Conservation (phyloP, 2,329 filamentous ascomycete genomes). For the Berkeleyomyces rouxiae region DNA sequence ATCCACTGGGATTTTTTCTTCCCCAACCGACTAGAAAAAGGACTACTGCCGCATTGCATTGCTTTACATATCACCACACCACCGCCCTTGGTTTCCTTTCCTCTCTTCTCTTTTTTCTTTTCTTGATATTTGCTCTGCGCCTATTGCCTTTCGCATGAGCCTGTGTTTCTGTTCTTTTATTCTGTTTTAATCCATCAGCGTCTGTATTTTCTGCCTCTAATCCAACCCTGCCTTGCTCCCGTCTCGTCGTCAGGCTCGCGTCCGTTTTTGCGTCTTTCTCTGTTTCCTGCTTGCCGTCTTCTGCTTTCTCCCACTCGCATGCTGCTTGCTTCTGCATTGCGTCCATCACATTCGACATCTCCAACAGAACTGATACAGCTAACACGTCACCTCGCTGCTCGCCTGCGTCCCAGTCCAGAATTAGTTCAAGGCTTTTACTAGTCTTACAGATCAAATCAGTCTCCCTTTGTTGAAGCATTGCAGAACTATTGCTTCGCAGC, state of each 20-base stretch:
- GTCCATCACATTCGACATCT: constrained; percentile 11
- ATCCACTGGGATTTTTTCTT: neutral
- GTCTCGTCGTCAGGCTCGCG: neutral
- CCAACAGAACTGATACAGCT: constrained; percentile 10
- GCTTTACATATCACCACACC: neutral
- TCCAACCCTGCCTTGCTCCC: neutral
- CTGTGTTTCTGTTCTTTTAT: neutral
- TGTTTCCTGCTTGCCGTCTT: neutral
- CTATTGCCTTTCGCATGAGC: neutral
- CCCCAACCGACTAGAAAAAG: neutral
- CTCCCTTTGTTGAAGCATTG: too few species aligned
- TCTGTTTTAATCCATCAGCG: neutral
- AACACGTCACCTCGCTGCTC: constrained; percentile 14
- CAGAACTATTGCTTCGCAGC: neutral
- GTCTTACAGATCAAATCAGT: neutral
- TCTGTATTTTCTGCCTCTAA: neutral
- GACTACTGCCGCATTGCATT: neutral
- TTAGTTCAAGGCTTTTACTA: constrained; percentile 6
- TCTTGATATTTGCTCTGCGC: neutral
- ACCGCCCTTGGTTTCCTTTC: neutral
- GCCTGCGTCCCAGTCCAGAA: constrained; percentile 9
- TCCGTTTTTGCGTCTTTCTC: neutral
- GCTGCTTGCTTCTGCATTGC: constrained; percentile 7
- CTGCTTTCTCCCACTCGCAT: constrained; percentile 4
- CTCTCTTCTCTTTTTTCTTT: neutral